Conservation (phyloP, 2,329 filamentous ascomycete species). For the Escovopsis weberi region DNA sequence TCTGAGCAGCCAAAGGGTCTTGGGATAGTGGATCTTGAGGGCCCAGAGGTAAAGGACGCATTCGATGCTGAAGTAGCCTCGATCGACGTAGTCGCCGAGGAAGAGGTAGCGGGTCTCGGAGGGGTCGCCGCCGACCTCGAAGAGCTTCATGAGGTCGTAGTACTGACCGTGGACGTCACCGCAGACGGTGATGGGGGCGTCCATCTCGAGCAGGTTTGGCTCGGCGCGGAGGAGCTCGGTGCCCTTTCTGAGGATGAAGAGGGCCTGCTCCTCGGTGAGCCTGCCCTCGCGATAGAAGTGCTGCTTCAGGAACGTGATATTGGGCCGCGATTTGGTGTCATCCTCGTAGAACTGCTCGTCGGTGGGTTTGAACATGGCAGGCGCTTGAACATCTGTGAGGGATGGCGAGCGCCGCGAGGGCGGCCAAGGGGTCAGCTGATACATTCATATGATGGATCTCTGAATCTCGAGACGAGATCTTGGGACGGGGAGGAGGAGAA, state of each 20-base stretch:
- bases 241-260: conserved; percentile 85
- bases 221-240: conserved; percentile 78
- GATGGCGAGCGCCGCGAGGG: not conserved
- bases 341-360: conserved; percentile 92
- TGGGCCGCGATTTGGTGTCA: conserved; percentile 72
- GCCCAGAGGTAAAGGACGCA: conserved; percentile 97
- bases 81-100: conserved; percentile 92
- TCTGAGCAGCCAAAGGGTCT: conserved; percentile 90
- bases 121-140: conserved; percentile 94
- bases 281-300: conserved; percentile 97
- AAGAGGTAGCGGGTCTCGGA: conserved; percentile 95
- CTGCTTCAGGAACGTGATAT: conserved; percentile 90
- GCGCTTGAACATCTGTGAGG: conserved; percentile 83
- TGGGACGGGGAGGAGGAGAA: no score
- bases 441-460: no score
- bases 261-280: conserved; percentile 88
- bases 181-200: conserved; percentile 96
- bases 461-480: no score
- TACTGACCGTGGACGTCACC: conserved; percentile 98
- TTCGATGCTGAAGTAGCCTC: conserved; percentile 98
- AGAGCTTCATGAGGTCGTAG: conserved; percentile 98
- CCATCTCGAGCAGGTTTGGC: conserved; percentile 97
- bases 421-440: conserved; percentile 5
- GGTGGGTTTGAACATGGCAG: conserved; percentile 80
- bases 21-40: conserved; percentile 97